Evolutionary conservation across 2,329 filamentous ascomycete species (phyloP).

Genomic region (Trichoderma cornu-damae): DNA sequence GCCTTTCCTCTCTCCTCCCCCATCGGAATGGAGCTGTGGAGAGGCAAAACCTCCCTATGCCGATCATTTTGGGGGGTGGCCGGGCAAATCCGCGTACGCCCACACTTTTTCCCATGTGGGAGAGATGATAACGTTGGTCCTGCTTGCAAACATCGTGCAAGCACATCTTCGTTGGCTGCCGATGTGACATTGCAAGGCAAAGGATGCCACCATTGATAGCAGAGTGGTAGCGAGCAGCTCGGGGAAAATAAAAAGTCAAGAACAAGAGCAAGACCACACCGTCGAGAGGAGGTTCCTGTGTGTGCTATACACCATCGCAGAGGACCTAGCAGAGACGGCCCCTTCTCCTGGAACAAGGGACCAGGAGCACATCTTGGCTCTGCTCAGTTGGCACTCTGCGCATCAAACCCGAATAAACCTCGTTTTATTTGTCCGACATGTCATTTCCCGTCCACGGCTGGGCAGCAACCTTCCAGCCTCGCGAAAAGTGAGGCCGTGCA

Average conservation of each 20-base stretch:
- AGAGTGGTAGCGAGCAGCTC: too few species aligned
- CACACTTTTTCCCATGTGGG: neutral
- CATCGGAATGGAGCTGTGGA: conserved; percentile 11
- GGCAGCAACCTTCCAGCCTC: neutral
- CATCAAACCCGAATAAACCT: neutral
- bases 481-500: neutral
- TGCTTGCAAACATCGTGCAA: neutral
- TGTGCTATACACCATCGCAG: conserved; percentile 8
- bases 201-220: neutral
- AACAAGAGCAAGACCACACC: conserved; percentile 12
- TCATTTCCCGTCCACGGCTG: neutral
- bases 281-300: neutral
- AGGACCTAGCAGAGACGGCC: neutral
- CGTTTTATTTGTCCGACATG: neutral
- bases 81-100: conserved; percentile 6
- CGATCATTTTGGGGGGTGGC: conserved; percentile 14
- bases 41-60: conserved; percentile 7
- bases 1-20: neutral
- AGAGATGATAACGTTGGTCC: neutral
- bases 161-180: neutral
- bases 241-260: neutral
- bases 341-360: neutral
- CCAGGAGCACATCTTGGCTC: conserved; percentile 1
- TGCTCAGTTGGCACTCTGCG: neutral
- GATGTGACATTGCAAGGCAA: neutral